Evolutionary conservation across 2,329 filamentous ascomycete species (phyloP).

Genomic region (Paraphaeosphaeria sporulosa): DNA sequence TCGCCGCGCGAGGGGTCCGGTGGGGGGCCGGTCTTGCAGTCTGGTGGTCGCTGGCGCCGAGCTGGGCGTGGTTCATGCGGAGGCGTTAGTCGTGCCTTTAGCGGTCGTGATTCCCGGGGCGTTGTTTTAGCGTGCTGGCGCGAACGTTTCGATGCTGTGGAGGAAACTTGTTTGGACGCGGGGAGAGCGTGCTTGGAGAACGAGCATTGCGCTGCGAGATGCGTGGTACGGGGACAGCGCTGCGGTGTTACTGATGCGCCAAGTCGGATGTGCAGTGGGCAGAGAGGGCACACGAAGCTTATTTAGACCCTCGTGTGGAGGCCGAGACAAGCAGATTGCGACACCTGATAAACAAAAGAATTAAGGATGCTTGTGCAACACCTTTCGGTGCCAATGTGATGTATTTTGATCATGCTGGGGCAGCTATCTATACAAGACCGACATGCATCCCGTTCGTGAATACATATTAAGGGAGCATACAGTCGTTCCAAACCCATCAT

Average conservation of each 20-base stretch:
- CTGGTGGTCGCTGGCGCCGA: not conserved
- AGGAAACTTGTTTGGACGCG: not conserved
- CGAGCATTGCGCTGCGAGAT: not conserved
- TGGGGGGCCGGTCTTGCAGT: not conserved
- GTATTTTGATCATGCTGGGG: conserved; percentile 3
- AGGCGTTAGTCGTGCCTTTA: not conserved
- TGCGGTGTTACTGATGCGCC: conserved; percentile 6
- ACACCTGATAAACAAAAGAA: not conserved
- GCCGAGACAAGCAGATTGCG: not conserved
- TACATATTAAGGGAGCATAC: conserved; percentile 12
- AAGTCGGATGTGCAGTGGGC: not conserved
- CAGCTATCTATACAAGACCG: conserved; percentile 14
- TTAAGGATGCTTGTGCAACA: not conserved
- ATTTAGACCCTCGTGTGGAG: not conserved
- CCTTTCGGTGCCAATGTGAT: conserved; percentile 8
- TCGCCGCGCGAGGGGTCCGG: conserved; percentile 3
- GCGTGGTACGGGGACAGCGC: not conserved
- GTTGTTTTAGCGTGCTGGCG: conserved; percentile 7
- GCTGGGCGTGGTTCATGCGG: conserved; percentile 1
- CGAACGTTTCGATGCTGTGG: not conserved
- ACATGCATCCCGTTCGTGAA: conserved; percentile 9
- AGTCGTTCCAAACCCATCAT: conserved; percentile 7
- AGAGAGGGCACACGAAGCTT: conserved; percentile 1
- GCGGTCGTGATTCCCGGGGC: not conserved
- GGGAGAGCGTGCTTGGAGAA: not conserved